Evolutionary conservation across 768 basidiomycete species (phyloP).

Genomic region (Lactarius quietus): DNA sequence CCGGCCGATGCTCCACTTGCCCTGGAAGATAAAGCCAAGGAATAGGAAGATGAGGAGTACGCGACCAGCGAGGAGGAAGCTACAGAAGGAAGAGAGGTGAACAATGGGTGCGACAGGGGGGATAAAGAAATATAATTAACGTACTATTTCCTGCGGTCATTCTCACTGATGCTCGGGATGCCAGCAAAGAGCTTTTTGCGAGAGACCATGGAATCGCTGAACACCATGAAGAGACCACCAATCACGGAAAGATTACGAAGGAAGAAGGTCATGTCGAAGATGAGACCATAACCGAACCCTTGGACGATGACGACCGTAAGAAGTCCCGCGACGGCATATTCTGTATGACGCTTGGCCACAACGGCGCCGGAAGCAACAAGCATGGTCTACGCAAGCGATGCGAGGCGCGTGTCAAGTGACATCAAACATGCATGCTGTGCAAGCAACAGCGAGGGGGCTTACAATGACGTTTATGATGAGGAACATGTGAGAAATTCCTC

Average conservation of each 20-base stretch:
- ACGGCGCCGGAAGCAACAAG: slow-evolving; percentile 76
- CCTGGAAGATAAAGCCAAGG: slow-evolving; percentile 95
- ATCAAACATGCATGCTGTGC: background rate
- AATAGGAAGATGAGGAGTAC: slow-evolving; percentile 98
- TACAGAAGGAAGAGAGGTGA: slow-evolving; percentile 33
- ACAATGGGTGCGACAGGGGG: slow-evolving; percentile 12
- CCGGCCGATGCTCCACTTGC: slow-evolving; percentile 83
- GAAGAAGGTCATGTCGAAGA: slow-evolving; percentile 99
- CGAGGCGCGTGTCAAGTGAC: background rate
- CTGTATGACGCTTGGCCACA: slow-evolving; percentile 82
- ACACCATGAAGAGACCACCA: slow-evolving; percentile 98
- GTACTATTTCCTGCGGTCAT: slow-evolving; percentile 97
- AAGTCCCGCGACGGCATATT: slow-evolving; percentile 87
- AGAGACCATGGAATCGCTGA: slow-evolving; percentile 90
- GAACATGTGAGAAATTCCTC: slow-evolving; percentile 94
- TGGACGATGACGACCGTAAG: slow-evolving; percentile 90
- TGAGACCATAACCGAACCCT: slow-evolving; percentile 97
- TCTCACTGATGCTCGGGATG: slow-evolving; percentile 85
- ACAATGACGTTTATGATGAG: slow-evolving; percentile 88
- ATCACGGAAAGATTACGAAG: slow-evolving; percentile 97
- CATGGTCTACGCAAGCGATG: slow-evolving; percentile 65
- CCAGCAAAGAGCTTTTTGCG: slow-evolving; percentile 89
- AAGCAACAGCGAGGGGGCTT: slow-evolving; percentile 35
- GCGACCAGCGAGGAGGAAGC: slow-evolving; percentile 96
- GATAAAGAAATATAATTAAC: slow-evolving; percentile 29